Evolutionary conservation across 2,329 filamentous ascomycete genomes (phyloP).

Genomic region (Xylariaceae sp.): DNA sequence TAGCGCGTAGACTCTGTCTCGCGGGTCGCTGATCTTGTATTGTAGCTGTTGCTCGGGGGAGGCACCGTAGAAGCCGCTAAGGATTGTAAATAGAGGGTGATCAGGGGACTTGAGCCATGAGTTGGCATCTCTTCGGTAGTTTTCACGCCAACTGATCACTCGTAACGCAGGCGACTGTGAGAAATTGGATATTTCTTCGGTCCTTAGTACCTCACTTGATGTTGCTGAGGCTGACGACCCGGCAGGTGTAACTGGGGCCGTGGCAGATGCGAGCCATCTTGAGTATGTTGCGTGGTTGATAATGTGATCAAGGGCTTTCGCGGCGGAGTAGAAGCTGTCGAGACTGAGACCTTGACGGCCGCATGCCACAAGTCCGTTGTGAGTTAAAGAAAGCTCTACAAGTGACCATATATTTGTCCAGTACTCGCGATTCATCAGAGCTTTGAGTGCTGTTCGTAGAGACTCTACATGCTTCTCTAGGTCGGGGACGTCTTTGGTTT

Average conservation of each 20-base stretch:
- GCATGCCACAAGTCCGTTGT: slow-evolving; percentile 17
- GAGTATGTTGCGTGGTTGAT: slow-evolving; percentile 23
- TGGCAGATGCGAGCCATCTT: slow-evolving; percentile 19
- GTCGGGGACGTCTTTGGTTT: slow-evolving; percentile 8
- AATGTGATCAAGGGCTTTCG: slow-evolving; percentile 20
- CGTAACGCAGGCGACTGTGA: slow-evolving; percentile 18
- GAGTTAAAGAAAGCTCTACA: slow-evolving; percentile 18
- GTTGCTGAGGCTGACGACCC: slow-evolving; percentile 1
- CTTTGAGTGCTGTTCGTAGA: slow-evolving; percentile 17
- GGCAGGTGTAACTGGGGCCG: too few relatives aligned
- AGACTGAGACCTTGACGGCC: slow-evolving; percentile 16
- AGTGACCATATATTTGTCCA: slow-evolving; percentile 22
- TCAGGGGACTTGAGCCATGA: slow-evolving; percentile 16
- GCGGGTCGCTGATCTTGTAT: slow-evolving; percentile 6
- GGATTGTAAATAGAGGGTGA: slow-evolving; percentile 15
- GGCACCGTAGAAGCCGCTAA: slow-evolving; percentile 12
- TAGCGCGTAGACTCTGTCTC: slow-evolving; percentile 17
- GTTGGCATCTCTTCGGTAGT: slow-evolving; percentile 14
- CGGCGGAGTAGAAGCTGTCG: slow-evolving; percentile 18
- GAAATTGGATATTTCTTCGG: slow-evolving; percentile 21
- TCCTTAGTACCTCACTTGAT: slow-evolving; percentile 5
- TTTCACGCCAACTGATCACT: slow-evolving; percentile 15
- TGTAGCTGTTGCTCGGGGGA: neutral
- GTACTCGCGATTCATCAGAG: slow-evolving; percentile 20
- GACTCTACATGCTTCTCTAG: slow-evolving; percentile 16